Base-by-base conservation (phyloP, 2,329 filamentous ascomycete species). In the Aspergillus melleus region DNA sequence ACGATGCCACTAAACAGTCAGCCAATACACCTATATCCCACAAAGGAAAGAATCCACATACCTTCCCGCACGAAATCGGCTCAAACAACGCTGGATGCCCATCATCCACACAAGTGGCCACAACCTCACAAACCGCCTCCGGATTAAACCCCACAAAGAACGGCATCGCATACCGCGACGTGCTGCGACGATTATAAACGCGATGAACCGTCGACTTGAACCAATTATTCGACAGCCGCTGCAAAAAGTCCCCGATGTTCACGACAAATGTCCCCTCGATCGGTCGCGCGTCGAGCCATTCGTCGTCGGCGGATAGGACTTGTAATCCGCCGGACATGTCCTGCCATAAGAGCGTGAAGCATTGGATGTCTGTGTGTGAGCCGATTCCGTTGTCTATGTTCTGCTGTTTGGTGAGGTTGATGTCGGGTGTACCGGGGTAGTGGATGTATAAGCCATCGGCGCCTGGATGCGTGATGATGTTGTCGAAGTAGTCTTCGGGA, bases 131-230 rank as follows among this genome's bases (percentile, higher is more conserved):
- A 22, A 68, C 60, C 1, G 8, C 77, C 74, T 85, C 81, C 52
- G 82, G 81, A 63, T 84, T 83, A 58, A 84, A 79, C 0, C 80
- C 80, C 64, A 85, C 81, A 70, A 86, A 86, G 67, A 86, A 85
- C 0, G 83, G 82, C 80, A 86, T 83, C 0, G 80, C 84, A 47
- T 83, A 80, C 14, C 83, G 73, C 55, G 80, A 79, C 11, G 68
- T 68, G 0, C 64, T 63, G 16, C 65, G 64, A 1, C 62, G 61
- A 26, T 69, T 71, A 58, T 68, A 67, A 2, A 86, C 81, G 16
- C 82, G 73, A 67, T 85, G 83, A 19, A 84, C 79, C 0, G 81
- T 84, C 5, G 77, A 81, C 62, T 77, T 81, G 64, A 83, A 82
- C 16, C 70, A 76, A 64, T 83, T 79, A 66, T 84, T 84, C 46